A percentile compares a stretch with the other conserved stretches of the same genome.
phyloP scores from a whole-genome alignment of 352 stramenopile species.

The Phytophthora multivora region DNA sequence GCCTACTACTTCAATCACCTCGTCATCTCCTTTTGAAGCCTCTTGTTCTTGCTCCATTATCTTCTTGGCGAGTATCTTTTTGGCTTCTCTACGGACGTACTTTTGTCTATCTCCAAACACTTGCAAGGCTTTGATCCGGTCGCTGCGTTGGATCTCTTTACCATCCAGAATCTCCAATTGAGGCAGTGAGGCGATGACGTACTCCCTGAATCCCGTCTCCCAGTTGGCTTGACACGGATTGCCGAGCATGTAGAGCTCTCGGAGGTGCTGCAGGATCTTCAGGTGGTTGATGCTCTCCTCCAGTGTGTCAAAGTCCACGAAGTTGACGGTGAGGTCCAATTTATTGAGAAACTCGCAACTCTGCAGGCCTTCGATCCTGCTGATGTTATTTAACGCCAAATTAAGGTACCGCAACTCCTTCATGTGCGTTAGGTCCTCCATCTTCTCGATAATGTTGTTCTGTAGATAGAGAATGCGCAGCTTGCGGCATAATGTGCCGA shows the following conservation, averaged over 20 bases:
- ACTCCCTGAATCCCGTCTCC: constrained; percentile 73
- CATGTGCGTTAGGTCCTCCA: constrained; percentile 93
- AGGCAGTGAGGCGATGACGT: constrained; percentile 87
- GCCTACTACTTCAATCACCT: constrained; percentile 45
- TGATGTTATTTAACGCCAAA: constrained; percentile 95
- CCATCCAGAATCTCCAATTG: constrained; percentile 90
- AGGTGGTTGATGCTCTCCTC: constrained; percentile 89
- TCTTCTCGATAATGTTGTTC: constrained; percentile 96
- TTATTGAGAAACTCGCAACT: constrained; percentile 92
- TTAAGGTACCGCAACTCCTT: constrained; percentile 96
- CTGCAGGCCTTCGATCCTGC: constrained; percentile 84
- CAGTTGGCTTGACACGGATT: constrained; percentile 90
- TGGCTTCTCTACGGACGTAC: constrained; percentile 41
- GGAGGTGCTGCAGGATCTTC: constrained; percentile 72
- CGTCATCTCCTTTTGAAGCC: constrained; percentile 17
- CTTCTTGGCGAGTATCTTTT: constrained; percentile 27
- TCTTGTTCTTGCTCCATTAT: constrained; percentile 13
- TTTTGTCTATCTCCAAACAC: constrained; percentile 58
- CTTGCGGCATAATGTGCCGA: constrained; percentile 89
- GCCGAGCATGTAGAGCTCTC: constrained; percentile 94
- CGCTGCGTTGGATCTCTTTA: constrained; percentile 86
- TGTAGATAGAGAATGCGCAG: constrained; percentile 96
- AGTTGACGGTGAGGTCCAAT: constrained; percentile 96
- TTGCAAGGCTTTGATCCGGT: constrained; percentile 89
- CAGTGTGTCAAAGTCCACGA: constrained; percentile 92